Conservation (phyloP, 768 basidiomycete genomes). For the Phlebiopsis gigantea region DNA sequence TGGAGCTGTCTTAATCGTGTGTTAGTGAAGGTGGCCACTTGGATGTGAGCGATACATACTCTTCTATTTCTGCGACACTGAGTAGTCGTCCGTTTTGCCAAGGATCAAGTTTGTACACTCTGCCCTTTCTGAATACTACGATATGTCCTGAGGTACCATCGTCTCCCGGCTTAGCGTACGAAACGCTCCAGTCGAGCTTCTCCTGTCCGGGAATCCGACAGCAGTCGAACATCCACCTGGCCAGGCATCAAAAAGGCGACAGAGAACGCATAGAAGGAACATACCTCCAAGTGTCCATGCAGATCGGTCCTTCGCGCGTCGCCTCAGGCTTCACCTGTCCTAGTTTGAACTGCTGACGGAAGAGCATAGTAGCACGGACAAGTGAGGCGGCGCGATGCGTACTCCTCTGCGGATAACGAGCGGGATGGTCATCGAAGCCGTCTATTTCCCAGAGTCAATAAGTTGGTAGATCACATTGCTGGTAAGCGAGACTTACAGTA, state of each 20-base stretch:
- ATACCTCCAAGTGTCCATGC: conserved; percentile 85
- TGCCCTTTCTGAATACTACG: conserved; percentile 78
- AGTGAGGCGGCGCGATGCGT: conserved; percentile 68
- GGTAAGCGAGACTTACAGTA: conserved; percentile 50
- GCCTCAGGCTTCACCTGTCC: conserved; percentile 62
- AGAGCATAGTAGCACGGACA: conserved; percentile 67
- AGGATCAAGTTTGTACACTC: conserved; percentile 76
- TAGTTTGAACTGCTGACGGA: conserved; percentile 61
- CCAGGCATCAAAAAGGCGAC: not conserved
- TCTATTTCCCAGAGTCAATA: conserved; percentile 36
- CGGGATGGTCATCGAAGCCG: conserved; percentile 68
- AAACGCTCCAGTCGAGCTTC: conserved; percentile 61
- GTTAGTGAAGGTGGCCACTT: not conserved
- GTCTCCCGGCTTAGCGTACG: conserved; percentile 45
- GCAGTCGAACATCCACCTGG: conserved; percentile 91
- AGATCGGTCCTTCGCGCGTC: conserved; percentile 64
- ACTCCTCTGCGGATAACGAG: conserved; percentile 51
- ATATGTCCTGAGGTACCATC: conserved; percentile 69
- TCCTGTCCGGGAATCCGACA: conserved; percentile 72
- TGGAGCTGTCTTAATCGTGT: conserved; percentile 53
- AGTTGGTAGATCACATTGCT: not conserved
- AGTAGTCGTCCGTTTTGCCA: conserved; percentile 50
- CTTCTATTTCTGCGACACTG: conserved; percentile 60
- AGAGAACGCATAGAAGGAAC: conserved; percentile 12
- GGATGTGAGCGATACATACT: no score